Base-by-base conservation (phyloP, 202 grass and related monocot genomes). In the Sporobolus alterniflorus region DNA sequence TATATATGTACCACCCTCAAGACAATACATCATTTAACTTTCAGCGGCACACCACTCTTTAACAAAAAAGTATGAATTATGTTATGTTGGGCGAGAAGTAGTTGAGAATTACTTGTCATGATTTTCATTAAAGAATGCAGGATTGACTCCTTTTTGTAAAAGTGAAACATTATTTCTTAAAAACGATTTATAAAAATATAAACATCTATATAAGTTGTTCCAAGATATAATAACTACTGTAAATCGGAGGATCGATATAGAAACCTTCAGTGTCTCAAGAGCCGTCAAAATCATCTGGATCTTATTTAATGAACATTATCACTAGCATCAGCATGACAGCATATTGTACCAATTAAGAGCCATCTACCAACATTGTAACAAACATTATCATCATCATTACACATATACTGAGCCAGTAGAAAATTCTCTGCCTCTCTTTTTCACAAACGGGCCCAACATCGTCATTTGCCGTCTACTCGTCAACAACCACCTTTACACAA, bases 401-500 rank as follows among this genome's bases (percentile, higher is more conserved):
- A n/a, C n/a, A 70, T 51, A 64, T 22, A 6, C 52, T 42, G 34
- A 81, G 82, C 74, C 64, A 76, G 71, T 69, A 75, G 52, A 80
- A 81, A 83, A 44, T 74, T 17, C 26, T 21, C 15, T 75, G 74
- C 52, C 61, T 40, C 63, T 75, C 71, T 29, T 29, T 74, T 75
- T 78, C 68, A 82, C 54, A 40, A 12, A 64, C 56, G 76, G 64
- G 24, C 30, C 48, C 61, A n/a, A 56, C 66, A 78, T 44, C 60
- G n/a, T 67, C 55, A 26, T 71, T 71, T 59, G 25, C 57, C 67
- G 21, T 67, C 51, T 62, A 72, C 73, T 39, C 66, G 42, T 74
- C 80, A 87, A 59, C 74, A 57, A 75, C 79, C 69, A 70, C 66
- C 56, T 41, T n/a, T 20, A 67, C 73, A 50, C 31, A 62, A 28